A percentile compares a stretch with the other conserved stretches of the same genome.
Conservation (phyloP, 805 yeast species). For the Candida maesae region DNA sequence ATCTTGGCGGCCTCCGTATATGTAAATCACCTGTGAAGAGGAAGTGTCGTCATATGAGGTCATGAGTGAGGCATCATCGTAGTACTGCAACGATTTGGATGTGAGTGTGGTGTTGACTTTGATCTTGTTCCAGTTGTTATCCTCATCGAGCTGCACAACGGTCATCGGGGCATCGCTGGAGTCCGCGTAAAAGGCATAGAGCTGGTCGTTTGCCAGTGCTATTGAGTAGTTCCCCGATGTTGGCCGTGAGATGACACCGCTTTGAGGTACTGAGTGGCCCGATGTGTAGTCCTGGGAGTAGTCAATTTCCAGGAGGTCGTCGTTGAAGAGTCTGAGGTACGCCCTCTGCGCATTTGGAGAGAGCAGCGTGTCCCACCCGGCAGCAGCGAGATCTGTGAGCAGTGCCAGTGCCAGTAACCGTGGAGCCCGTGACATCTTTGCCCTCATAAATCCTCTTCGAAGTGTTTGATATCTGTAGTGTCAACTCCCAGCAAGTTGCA, state of each 20-base stretch:
- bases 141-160: slow-evolving; percentile 12
- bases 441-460: too few relatives aligned
- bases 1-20: slow-evolving; percentile 47
- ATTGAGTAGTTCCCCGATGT: slow-evolving; percentile 20
- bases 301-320: slow-evolving; percentile 19
- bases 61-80: slow-evolving; percentile 37
- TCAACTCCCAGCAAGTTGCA: too few relatives aligned
- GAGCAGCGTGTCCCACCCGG: slow-evolving; percentile 21
- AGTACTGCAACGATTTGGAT: slow-evolving; percentile 8
- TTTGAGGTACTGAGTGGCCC: slow-evolving; percentile 2
- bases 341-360: slow-evolving; percentile 18
- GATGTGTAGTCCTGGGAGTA: slow-evolving; percentile 2
- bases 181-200: slow-evolving; percentile 21
- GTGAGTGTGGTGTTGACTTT: slow-evolving; percentile 16
- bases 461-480: neutral
- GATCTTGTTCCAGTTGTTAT: slow-evolving; percentile 15
- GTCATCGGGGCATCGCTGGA: slow-evolving; percentile 1
- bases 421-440: neutral
- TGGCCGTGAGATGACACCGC: slow-evolving; percentile 15
- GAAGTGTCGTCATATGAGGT: slow-evolving; percentile 33
- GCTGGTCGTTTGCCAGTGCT: slow-evolving; percentile 20
- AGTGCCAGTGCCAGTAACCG: slow-evolving; percentile 1
- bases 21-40: slow-evolving; percentile 37
- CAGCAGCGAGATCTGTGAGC: neutral
- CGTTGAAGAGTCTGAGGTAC: slow-evolving; percentile 19